Conservation (phyloP, 2,329 filamentous ascomycete genomes). For the Pseudocercospora musae region DNA sequence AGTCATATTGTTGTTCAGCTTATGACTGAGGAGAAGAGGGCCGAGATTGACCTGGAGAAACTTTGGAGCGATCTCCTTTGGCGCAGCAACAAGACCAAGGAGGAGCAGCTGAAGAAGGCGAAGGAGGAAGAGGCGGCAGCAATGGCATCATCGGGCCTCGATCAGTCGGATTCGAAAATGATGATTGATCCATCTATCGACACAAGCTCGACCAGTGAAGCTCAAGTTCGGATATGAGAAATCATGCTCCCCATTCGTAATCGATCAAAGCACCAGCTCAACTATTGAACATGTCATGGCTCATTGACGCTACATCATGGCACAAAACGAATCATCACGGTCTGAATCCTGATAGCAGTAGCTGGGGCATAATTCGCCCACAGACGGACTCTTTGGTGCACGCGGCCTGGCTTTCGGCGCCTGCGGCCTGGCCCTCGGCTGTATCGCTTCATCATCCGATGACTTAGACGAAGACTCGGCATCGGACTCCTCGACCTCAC, state of each 20-base stretch:
- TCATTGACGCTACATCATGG: not conserved
- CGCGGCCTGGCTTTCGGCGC: too few species aligned
- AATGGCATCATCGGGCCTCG: not conserved
- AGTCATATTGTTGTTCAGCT: slow-evolving; percentile 67
- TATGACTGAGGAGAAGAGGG: slow-evolving; percentile 67
- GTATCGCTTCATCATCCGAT: not conserved
- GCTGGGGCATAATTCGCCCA: too few species aligned
- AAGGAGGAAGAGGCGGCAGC: not conserved
- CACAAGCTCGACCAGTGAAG: not conserved
- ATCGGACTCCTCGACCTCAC: not conserved
- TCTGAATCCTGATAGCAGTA: too few species aligned
- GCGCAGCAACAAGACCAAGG: slow-evolving; percentile 24
- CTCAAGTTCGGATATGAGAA: not conserved
- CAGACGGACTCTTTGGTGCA: not conserved
- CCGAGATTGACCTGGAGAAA: slow-evolving; percentile 63
- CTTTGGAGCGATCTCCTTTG: slow-evolving; percentile 51
- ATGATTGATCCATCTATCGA: not conserved
- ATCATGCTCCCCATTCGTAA: too few species aligned
- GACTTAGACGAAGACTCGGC: not conserved
- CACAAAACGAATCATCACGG: not conserved
- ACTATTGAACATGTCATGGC: not conserved
- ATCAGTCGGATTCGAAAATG: not conserved
- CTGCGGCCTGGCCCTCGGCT: too few species aligned
- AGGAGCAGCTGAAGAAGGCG: slow-evolving; percentile 11
- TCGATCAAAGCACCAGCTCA: not conserved